A percentile compares a stretch with the other conserved stretches of the same genome.
phyloP scores from a whole-genome alignment of 1,284 basidiomycete genomes.

The Veloboletus limbatus region DNA sequence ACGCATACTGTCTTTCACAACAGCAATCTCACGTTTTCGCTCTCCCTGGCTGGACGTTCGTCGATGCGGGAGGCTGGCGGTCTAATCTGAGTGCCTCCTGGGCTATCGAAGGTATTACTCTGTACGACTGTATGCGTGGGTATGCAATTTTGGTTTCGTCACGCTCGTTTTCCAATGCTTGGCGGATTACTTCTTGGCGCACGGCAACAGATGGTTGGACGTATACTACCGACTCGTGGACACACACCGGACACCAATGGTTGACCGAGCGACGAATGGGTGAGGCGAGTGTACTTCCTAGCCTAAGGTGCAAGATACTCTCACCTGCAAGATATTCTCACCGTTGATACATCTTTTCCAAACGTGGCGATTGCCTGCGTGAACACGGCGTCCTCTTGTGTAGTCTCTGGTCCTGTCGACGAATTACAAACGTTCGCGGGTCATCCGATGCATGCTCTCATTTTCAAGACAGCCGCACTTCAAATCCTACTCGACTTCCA shows the following conservation, averaged over 20 bases:
- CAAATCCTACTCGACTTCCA: conserved; percentile 63
- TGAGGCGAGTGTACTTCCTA: conserved; percentile 60
- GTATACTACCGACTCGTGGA: conserved; percentile 73
- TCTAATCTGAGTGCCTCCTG: conserved; percentile 59
- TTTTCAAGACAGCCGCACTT: conserved; percentile 44
- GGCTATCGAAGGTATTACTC: conserved; percentile 29
- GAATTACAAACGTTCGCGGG: conserved; percentile 43
- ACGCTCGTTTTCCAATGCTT: too few relatives aligned
- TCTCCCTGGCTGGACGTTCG: conserved; percentile 69
- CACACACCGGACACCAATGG: conserved; percentile 46
- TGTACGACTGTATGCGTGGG: conserved; percentile 32
- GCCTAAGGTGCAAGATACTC: too few relatives aligned
- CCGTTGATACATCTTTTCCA: conserved; percentile 33
- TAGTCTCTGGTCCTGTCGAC: conserved; percentile 51
- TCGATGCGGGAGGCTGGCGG: conserved; percentile 73
- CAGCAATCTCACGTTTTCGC: conserved; percentile 74
- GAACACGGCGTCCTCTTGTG: conserved; percentile 56
- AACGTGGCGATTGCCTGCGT: conserved; percentile 55
- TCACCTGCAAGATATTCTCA: conserved; percentile 41
- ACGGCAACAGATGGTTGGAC: conserved; percentile 76
- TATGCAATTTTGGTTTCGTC: too few relatives aligned
- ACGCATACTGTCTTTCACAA: conserved; percentile 33
- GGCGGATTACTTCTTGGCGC: too few relatives aligned
- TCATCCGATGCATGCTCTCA: conserved; percentile 37
- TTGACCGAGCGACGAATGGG: conserved; percentile 43